These are phyloP conservation scores for Citrus sinensis DNA, from an alignment of 345 rosid genomes.

Conservation along the genomic window DNA sequence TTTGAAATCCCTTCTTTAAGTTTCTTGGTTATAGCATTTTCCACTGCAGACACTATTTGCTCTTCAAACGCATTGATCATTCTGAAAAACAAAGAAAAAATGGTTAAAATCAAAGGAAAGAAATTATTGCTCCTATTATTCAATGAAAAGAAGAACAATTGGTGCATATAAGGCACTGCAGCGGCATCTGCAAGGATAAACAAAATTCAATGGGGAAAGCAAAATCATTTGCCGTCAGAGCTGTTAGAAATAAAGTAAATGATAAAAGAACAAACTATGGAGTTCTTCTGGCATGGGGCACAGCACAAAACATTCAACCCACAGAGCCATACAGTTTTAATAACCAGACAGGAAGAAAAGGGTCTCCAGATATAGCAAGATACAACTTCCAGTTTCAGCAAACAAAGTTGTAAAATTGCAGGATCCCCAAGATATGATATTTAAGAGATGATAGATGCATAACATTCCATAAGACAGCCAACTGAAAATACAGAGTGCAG, in stretches of 20 bases:
- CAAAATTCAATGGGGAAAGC: not conserved
- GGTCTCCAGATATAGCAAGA: not conserved
- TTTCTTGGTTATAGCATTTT: constrained; percentile 67
- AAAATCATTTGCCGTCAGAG: not conserved
- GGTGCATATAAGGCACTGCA: not conserved
- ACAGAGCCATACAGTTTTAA: not conserved
- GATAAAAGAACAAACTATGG: not conserved
- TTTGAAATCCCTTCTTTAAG: constrained; percentile 70
- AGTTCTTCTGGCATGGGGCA: not conserved
- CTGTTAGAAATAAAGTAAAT: not conserved
- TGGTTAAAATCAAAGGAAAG: not conserved
- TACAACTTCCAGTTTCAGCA: not conserved
- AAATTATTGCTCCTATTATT: not conserved
- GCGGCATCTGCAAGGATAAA: not conserved
- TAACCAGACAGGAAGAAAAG: not conserved
- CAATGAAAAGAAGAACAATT: not conserved
- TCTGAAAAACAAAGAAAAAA: constrained; percentile 36
- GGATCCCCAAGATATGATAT: not conserved
- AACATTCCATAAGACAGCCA: not conserved
- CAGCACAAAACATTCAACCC: not conserved
- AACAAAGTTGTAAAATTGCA: not conserved
- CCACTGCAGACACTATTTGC: constrained; percentile 75
- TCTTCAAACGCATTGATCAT: constrained; percentile 89
- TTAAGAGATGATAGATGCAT: not conserved
- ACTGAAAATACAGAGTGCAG: not conserved